phyloP scores from a whole-genome alignment of 495 filamentous ascomycete species.

The Xanthoparmelia taractica region DNA sequence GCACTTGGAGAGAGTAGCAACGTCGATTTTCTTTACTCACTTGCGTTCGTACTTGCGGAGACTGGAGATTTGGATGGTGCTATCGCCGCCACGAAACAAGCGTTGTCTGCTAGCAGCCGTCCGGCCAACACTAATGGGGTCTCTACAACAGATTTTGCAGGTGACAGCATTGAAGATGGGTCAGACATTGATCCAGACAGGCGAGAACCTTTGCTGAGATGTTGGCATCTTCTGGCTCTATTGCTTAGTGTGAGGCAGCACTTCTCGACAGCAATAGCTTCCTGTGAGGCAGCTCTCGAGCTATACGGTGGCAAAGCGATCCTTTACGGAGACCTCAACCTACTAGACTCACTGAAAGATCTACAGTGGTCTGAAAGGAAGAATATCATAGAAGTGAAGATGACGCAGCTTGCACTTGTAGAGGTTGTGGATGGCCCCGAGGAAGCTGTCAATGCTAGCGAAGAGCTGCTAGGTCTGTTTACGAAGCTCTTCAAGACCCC shows the following conservation, averaged over 20 bases:
- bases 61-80: constrained; percentile 67
- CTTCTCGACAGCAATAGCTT: constrained; percentile 66
- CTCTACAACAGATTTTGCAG: constrained; percentile 7
- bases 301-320: constrained; percentile 52
- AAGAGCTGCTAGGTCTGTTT: constrained; percentile 77
- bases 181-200: neutral
- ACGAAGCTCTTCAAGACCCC: constrained; percentile 62
- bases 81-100: constrained; percentile 65
- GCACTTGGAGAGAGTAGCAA: constrained; percentile 53
- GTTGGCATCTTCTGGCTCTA: constrained; percentile 83
- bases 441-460: constrained; percentile 72
- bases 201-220: constrained; percentile 16
- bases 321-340: constrained; percentile 17
- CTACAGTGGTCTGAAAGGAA: constrained; percentile 74
- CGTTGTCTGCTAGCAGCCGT: constrained; percentile 30
- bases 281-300: constrained; percentile 85
- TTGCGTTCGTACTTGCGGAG: constrained; percentile 75
- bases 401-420: constrained; percentile 80
- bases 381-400: constrained; percentile 78
- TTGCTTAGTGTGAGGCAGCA: constrained; percentile 81
- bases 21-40: constrained; percentile 65
- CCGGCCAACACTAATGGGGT: neutral
- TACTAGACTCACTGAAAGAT: constrained; percentile 40
- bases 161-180: neutral
- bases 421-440: constrained; percentile 76